Base-by-base conservation (phyloP, 2,329 filamentous ascomycete species). In the Pseudocercospora fuligena region DNA sequence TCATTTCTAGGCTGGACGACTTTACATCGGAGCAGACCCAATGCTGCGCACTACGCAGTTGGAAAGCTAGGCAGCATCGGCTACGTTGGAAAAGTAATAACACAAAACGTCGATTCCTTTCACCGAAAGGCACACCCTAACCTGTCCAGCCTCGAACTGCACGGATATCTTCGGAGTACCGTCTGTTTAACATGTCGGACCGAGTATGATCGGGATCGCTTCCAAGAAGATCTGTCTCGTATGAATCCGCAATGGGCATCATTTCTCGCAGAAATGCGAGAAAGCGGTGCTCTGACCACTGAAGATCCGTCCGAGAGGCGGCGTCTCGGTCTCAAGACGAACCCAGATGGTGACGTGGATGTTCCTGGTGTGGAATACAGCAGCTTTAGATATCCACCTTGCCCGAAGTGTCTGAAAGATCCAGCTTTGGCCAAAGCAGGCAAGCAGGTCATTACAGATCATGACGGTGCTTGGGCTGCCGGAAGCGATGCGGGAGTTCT, bases 81-180 rank as follows among this genome's bases (percentile, higher is more conserved):
- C 2, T 80, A 93, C 59, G 83, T 97, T 49, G 87, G 86, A 65
- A 88, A 83, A 61, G 92, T 97, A 66, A 89, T 99, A 72, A 98
- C 95, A 47, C 95, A 99, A 78, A 98, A 98, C 76, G 95, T 99
- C 60, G 95, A 99, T 80, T 97, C 93, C 2, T 97, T 99, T 77
- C 95, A 99, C 79, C 84, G 86, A 2, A 81, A 82, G 66, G 91
- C 93, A 0, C 94, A 97, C 78, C 92, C 93, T 0, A 77, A 83
- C 9, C 80, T 94, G 51, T 86, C 88, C 5, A 95, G 92, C 9
- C 82, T 96, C 54, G 94, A 98, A 79, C 85, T 99, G 59, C 95
- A 99, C 78, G 95, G 95, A 72, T 97, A 95, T 79, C 85, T 99
- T 58, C 87, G 94, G 70, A 88, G 90, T 31, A 86, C 93, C 31